Conservation (phyloP, 768 basidiomycete species). For the Mrakia blollopis region DNA sequence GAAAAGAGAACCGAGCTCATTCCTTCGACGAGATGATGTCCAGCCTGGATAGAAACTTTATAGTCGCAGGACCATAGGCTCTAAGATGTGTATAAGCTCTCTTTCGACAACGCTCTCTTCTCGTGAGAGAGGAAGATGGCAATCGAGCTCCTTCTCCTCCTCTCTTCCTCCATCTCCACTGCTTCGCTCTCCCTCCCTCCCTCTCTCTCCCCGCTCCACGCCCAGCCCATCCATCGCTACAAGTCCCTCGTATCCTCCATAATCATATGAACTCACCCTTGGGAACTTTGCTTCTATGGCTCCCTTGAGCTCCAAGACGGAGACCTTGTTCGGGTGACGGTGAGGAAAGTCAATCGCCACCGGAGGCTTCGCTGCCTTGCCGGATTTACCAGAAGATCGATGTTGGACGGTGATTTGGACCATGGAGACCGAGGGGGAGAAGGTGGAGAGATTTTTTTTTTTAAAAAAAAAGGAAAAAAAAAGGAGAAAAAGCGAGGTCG, state of each 20-base stretch:
- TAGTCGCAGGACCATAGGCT: not conserved
- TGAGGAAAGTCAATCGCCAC: constrained; percentile 43
- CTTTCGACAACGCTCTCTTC: too few relatives aligned
- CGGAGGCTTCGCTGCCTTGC: constrained; percentile 44
- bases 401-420: constrained; percentile 57
- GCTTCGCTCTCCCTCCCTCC: too few relatives aligned
- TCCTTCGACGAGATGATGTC: not conserved
- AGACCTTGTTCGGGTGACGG: constrained; percentile 47
- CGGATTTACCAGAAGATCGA: constrained; percentile 22
- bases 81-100: not conserved
- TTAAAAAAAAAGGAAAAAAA: not conserved
- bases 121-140: not conserved
- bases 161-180: too few relatives aligned
- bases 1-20: constrained; percentile 22
- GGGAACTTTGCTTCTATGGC: constrained; percentile 57
- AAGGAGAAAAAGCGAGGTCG: not conserved
- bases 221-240: constrained; percentile 3
- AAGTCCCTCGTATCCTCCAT: constrained; percentile 39
- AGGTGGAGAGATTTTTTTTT: not conserved
- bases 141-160: not conserved
- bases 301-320: constrained; percentile 64
- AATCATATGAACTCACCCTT: constrained; percentile 45
- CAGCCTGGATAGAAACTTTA: not conserved
- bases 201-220: too few relatives aligned
- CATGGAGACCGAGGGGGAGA: constrained; percentile 47